Base-by-base conservation (phyloP, 2,329 filamentous ascomycete species). In the Aspergillus neoniger region DNA sequence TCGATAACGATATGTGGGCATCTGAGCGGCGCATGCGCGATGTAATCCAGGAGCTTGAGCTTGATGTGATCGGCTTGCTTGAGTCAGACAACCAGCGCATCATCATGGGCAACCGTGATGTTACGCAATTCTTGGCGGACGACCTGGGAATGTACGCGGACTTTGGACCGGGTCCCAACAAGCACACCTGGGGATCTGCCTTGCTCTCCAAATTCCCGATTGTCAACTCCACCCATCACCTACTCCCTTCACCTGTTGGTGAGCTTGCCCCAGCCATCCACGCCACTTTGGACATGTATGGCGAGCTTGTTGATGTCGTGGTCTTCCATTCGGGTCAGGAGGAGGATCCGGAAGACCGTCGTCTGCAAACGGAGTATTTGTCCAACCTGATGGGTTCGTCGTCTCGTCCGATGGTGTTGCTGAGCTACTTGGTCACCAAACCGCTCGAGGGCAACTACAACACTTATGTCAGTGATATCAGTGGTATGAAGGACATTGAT, bases 241-340 rank as follows among this genome's bases (percentile, higher is more conserved):
- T 99, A 12, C 85, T 98, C 4, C 95, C 95, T 15, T 95, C 90
- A 14, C 95, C 95, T 0, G 93, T 96, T 1, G 95, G 95, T 61
- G 95, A 99, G 76, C 85, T 99, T 32, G 95, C 95, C 0, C 95
- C 95, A 1, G 94, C 94, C 7, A 98, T 99, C 65, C 91, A 97
- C 71, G 95, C 95, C n/a, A 98, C 95, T 0, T 83, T 99, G 36
- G 90, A 97, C 71, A 91, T 93, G 50, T 97, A 98, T 74, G 95
- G 92, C 52, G 88, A 92, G 68, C 80, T 91, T 55, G 86, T 99
- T 9, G 95, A 99, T 69, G 90, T 98, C 2, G 96, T 97, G 64
- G 95, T 99, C 58, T 99, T 99, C 86, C 95, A 99, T 80, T 98
- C 94, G 0, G 95, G 95, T 12, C 95, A 99, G 74, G 94, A 99